Base-by-base conservation (phyloP, 805 yeast species). In the Cyberlindnera misumaiensis region DNA sequence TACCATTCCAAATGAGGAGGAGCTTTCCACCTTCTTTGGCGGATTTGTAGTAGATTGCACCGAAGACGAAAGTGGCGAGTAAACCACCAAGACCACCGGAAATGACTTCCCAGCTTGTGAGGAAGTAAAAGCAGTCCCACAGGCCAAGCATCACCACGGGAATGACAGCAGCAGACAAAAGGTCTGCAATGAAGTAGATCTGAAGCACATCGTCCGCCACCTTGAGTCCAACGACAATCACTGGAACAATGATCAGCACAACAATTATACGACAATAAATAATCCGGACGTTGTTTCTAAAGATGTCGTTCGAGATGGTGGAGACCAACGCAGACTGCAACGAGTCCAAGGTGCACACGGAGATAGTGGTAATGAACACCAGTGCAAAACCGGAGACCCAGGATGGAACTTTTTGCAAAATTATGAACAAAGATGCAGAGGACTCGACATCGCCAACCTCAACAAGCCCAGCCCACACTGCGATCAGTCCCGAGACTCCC, bases 291-390 rank as follows among this genome's bases (percentile, higher is more conserved):
- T 75, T 83, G 67, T 89, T 90, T 56, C 96, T 73, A 69, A 88
- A 88, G 22, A 88, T 52, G 60, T 89, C 97, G 53, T 89, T 89
- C 24, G 96, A 87, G 38, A 89, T 76, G 1, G 95, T 77, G 8
- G 96, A 85, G 1, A 86, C 84, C 70, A 85, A 70, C 7, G 94
- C 96, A 35, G 93, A 81, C 58, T 87, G 96, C 51, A 86, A 67
- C 2, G 95, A 82, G 58, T 87, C 97, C 60, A 88, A 77, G 0
- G 96, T 83, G 56, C 95, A 88, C 0, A 95, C 85, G 6, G 95
- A 84, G 44, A 89, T 65, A 28, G 80, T 65, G 30, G 82, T 73
- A 26, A 77, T 67, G 54, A 88, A 85, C 14, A 88, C 83, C 41
- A 89, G 63, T 7, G 86, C 80, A 53, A 89, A 79, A 1, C 90